Base-by-base conservation (phyloP, 2,329 filamentous ascomycete species). In the Pestalotiopsis sp. region DNA sequence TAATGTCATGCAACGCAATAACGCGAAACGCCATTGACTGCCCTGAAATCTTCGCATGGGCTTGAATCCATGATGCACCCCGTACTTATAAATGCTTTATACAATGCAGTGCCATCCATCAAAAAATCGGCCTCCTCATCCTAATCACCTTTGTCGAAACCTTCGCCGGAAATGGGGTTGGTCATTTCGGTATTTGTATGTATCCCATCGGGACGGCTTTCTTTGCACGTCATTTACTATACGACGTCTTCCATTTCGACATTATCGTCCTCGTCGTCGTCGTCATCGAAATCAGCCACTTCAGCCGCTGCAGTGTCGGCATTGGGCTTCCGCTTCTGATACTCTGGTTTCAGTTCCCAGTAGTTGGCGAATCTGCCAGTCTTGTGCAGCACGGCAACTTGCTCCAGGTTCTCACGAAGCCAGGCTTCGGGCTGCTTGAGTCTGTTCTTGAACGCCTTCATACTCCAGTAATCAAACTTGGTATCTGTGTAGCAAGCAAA, bases 361-460 rank as follows among this genome's bases (percentile, higher is more conserved):
- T 92, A 91, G 78, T 94, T 95, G 65, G 93, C 92, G 78, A 97
- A 97, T 3, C 90, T 87, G 31, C 95, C 95, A 61, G 90, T 91
- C 80, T 94, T 93, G 78, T 97, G 91, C 70, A 97, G 83, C 23
- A 92, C 89, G 0, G 94, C 95, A 69, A 98, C 89, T 76, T 94
- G 90, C 71, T 95, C 92, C 73, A 99, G 83, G 0, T 91, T 92
- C 78, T 96, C 90, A 67, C 95, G 94, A 71, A 99, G 88, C 79
- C 95, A 98, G n/a, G 92, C 91, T 78, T 98, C 96, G 1, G 96
- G 96, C 81, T 99, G 96, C 69, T 91, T 89, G 52, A 97, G 88
- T 70, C 87, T 84, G 65, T 90, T 86, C 72, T 94, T 94, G 74
- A 99, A 88, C 4, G 92, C 89, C 77, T 94, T 95, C 86, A 98